Base-by-base conservation (phyloP, 164 flowering plant species). In the Cinnamomum chago region DNA sequence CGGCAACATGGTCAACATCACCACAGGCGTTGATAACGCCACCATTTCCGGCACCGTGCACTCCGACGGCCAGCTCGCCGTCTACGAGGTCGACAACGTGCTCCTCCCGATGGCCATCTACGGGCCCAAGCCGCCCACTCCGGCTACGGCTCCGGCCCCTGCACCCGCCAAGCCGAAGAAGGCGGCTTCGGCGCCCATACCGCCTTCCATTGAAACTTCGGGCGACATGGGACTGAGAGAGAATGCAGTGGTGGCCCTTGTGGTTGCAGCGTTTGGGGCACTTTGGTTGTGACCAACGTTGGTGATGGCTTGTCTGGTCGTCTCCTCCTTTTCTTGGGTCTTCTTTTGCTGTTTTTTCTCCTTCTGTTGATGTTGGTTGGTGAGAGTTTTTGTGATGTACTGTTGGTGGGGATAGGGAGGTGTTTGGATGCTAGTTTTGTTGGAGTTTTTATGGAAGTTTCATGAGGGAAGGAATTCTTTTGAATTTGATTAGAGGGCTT, bases 11-110 rank as follows among this genome's bases (percentile, higher is more conserved):
- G 94, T 93, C 24, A 92, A 90, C 33, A 74, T 95, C 0, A 76
- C 94, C 0, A 85, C 97, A 0, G 99, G 98, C 0, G 72, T 90
- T 0, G 85, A 79, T 5, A 83, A 91, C 30, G 77, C 97, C 2
- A 81, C 87, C 0, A 81, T 93, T 51, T 76, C 83, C 2, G 86
- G 85, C 71, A 82, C 87, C 0, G 68, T 93, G 2, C 90, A 86
- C 73, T 79, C 90, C 0, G 97, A 90, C 55, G 70, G 75, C 20
- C 84, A 82, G 71, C 87, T 95, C 0, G 95, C 95, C 18, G 85
- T 95, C 23, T 93, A 95, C 78, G 86, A 90, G 70, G 88, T 95
- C 13, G 92, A 91, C 72, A 81, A 88, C 75, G 98, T 95, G 35
- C 86, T 95, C 1, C 90, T 83, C 60, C 99, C 99, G 2, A 13